Evolutionary conservation across 176 grass and related monocot species (phyloP).

Genomic region (Secale cereale): DNA sequence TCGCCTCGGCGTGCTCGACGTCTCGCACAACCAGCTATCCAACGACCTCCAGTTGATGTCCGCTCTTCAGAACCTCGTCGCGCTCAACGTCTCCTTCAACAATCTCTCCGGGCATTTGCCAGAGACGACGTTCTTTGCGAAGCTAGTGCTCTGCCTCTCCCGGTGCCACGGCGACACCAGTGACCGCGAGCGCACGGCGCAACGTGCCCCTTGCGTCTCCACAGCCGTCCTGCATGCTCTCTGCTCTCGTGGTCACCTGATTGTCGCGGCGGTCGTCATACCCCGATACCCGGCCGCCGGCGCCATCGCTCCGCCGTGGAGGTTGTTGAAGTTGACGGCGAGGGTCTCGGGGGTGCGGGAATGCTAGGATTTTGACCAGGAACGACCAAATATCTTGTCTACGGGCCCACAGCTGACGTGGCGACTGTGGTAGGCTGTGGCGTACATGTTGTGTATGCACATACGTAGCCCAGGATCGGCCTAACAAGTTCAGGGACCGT

Average conservation of each 20-base stretch:
- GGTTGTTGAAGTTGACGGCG: too few relatives aligned
- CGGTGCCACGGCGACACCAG: slow-evolving; percentile 44
- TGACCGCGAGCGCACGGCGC: too few relatives aligned
- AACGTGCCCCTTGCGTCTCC: slow-evolving; percentile 40
- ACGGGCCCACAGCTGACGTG: too few relatives aligned
- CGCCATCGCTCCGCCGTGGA: background rate
- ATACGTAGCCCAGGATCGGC: too few relatives aligned
- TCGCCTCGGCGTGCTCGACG: slow-evolving; percentile 45
- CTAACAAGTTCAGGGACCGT: too few relatives aligned
- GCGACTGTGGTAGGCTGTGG: too few relatives aligned
- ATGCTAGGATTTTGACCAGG: too few relatives aligned
- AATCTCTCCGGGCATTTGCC: slow-evolving; percentile 50
- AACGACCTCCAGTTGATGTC: slow-evolving; percentile 49
- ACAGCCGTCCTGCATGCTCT: slow-evolving; percentile 61
- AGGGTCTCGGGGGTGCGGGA: too few relatives aligned
- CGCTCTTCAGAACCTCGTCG: slow-evolving; percentile 50
- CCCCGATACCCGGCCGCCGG: background rate
- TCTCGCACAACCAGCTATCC: slow-evolving; percentile 54
- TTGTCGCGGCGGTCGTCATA: slow-evolving; percentile 16
- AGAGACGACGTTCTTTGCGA: slow-evolving; percentile 67
- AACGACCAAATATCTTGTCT: too few relatives aligned
- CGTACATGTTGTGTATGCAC: too few relatives aligned
- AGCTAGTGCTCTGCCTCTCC: slow-evolving; percentile 49
- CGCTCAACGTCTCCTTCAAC: slow-evolving; percentile 64
- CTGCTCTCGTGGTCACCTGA: slow-evolving; percentile 47